Evolutionary conservation across 306 rosid genomes (phyloP).

Genomic region (cucumber (Cucumis sativus)): Cucumber_9930_V3 NC_026655.2:29765501-29766000

Average conservation of each 20-base stretch:
- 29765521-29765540: neutral
- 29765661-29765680: neutral
- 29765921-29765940: neutral
- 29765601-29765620: neutral
- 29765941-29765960: no score
- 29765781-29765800: neutral
- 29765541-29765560: neutral
- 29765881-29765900: neutral
- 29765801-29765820: neutral
- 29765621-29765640: neutral
- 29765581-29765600: neutral
- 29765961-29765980: no score
- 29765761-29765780: neutral
- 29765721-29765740: neutral
- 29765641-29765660: neutral
- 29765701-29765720: neutral
- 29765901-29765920: neutral
- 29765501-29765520: neutral
- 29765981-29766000: no score
- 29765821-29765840: neutral
- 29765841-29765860: neutral
- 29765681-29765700: neutral
- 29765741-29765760: neutral
- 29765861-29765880: neutral
- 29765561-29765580: neutral